These are phyloP conservation scores for Hyphopichia pseudoburtonii DNA, from an alignment of 1,139 yeast species.

Conservation along the genomic window DNA sequence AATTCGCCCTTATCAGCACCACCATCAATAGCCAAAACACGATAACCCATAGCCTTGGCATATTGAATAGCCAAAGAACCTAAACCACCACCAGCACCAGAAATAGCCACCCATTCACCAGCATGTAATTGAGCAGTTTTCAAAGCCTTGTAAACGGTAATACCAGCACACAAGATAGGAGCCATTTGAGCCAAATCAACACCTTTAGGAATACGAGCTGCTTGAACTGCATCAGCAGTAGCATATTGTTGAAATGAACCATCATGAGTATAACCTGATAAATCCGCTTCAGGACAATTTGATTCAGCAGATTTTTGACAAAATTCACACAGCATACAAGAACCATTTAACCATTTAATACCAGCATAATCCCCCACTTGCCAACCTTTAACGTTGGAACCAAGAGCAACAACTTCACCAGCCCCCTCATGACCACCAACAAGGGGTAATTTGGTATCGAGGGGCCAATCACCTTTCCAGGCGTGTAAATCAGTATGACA, in stretches of 20 bases:
- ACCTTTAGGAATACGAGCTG: constrained; percentile 34
- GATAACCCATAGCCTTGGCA: constrained; percentile 79
- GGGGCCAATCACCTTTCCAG: constrained; percentile 75
- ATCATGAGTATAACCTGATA: constrained; percentile 79
- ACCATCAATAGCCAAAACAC: constrained; percentile 76
- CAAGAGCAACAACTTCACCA: constrained; percentile 75
- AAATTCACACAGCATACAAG: constrained; percentile 72
- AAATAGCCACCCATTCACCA: constrained; percentile 78
- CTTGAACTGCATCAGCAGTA: constrained; percentile 53
- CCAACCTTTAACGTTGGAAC: constrained; percentile 65
- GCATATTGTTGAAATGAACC: constrained; percentile 86
- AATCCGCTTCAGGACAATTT: constrained; percentile 64
- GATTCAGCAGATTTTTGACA: constrained; percentile 70
- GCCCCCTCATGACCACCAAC: constrained; percentile 91
- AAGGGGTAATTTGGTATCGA: constrained; percentile 61
- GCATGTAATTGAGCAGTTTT: constrained; percentile 65
- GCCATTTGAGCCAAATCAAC: constrained; percentile 35
- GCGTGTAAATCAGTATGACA: constrained; percentile 73
- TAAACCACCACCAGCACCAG: constrained; percentile 87
- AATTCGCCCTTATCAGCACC: constrained; percentile 64
- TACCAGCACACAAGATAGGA: constrained; percentile 69
- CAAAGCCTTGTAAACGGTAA: constrained; percentile 81
- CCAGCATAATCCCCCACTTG: constrained; percentile 79
- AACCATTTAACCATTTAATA: constrained; percentile 70
- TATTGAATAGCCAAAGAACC: constrained; percentile 81